phyloP scores from a whole-genome alignment of 768 basidiomycete species.

The Tricholoma matsutake region DNA sequence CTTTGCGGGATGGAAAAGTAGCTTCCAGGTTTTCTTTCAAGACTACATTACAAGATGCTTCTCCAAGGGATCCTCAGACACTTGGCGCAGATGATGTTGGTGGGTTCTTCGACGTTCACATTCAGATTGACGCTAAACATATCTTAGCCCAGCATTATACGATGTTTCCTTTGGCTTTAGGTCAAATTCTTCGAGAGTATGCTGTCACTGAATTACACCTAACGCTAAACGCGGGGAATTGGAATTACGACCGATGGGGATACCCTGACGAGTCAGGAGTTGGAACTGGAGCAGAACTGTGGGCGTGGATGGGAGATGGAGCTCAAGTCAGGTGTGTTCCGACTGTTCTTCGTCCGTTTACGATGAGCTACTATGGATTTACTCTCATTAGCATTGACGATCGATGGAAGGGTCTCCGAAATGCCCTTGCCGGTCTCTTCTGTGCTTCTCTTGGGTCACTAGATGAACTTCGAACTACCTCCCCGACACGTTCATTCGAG shows the following conservation, averaged over 20 bases:
- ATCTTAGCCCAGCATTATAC: constrained; percentile 77
- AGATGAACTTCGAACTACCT: constrained; percentile 72
- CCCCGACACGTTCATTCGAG: constrained; percentile 55
- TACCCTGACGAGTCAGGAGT: constrained; percentile 74
- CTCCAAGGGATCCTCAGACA: constrained; percentile 54
- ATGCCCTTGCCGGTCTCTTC: constrained; percentile 89
- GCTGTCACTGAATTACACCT: constrained; percentile 87
- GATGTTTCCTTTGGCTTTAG: constrained; percentile 81
- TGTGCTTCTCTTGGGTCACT: constrained; percentile 86
- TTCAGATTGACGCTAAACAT: not conserved
- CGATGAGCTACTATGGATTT: constrained; percentile 1
- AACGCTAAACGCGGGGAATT: constrained; percentile 86
- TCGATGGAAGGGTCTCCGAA: constrained; percentile 83
- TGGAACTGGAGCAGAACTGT: constrained; percentile 84
- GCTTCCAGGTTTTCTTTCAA: constrained; percentile 78
- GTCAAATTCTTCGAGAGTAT: constrained; percentile 84
- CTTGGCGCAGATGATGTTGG: constrained; percentile 48
- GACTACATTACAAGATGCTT: constrained; percentile 51
- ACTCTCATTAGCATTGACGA: constrained; percentile 53
- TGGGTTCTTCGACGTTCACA: constrained; percentile 20
- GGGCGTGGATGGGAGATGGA: constrained; percentile 87
- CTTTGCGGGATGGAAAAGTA: constrained; percentile 82
- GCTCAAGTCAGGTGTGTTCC: constrained; percentile 44
- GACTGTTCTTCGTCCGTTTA: not conserved
- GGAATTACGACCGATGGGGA: constrained; percentile 86